phyloP scores from a whole-genome alignment of 106 monocot genomes.

The Allium fistulosum region DNA sequence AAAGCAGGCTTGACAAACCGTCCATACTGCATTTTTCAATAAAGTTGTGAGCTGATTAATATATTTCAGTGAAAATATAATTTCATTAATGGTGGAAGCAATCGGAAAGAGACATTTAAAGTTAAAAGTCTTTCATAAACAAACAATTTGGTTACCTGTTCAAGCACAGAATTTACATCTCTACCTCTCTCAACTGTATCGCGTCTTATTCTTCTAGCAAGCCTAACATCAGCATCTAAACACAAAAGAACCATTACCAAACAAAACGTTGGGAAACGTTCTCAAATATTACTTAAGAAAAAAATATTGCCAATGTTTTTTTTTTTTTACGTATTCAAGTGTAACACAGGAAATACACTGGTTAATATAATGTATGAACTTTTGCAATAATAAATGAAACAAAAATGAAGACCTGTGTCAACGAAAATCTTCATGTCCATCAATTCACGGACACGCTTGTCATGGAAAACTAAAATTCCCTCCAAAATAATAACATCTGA shows the following conservation, averaged over 20 bases:
- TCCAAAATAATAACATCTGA: constrained; percentile 99
- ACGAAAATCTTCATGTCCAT: constrained; percentile 99
- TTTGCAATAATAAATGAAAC: neutral
- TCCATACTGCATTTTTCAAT: constrained; percentile 48
- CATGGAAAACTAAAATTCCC: constrained; percentile 96
- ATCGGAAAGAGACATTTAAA: no score
- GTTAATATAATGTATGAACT: neutral
- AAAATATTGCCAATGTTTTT: neutral
- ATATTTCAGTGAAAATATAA: neutral
- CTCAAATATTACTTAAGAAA: neutral
- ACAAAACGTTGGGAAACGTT: no score
- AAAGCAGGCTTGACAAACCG: constrained; percentile 95
- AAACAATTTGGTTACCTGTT: constrained; percentile 30
- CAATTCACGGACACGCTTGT: constrained; percentile 69
- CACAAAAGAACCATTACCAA: neutral
- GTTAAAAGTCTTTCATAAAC: no score
- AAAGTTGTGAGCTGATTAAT: neutral
- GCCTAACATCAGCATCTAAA: constrained; percentile 59
- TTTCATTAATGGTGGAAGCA: no score
- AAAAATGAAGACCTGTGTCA: constrained; percentile 57
- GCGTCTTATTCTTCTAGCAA: constrained; percentile 67
- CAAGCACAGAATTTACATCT: constrained; percentile 72
- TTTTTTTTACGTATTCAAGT: neutral
- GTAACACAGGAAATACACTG: no score
- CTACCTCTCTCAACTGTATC: constrained; percentile 70